A percentile compares a stretch with the other conserved stretches of the same genome.
These are phyloP conservation scores for Eutrema salsugineum DNA, from an alignment of 441 rosid genomes.

Conservation along the genomic window DNA sequence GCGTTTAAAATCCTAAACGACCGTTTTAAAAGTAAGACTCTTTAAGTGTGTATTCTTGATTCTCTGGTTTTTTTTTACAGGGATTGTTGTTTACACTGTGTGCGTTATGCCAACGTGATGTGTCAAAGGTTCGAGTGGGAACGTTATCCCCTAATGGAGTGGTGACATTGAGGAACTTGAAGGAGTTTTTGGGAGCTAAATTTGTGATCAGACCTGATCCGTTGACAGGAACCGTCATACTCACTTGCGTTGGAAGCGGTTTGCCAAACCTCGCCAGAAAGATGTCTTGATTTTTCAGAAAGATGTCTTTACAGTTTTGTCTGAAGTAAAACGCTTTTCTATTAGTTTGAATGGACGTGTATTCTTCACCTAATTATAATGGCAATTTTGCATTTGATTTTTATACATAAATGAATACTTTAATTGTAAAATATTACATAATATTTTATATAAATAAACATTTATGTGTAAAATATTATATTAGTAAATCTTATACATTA, in stretches of 20 bases:
- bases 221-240: slow-evolving; percentile 64
- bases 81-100: slow-evolving; percentile 79
- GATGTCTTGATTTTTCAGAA: slow-evolving; percentile 36
- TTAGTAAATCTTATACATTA: too few species aligned
- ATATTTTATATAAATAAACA: too few species aligned
- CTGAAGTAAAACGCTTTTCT: not conserved
- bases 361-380: too few species aligned
- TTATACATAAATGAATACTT: too few species aligned
- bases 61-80: slow-evolving; percentile 32
- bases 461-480: too few species aligned
- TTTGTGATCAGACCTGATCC: slow-evolving; percentile 73
- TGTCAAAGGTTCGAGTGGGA: slow-evolving; percentile 84
- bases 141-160: slow-evolving; percentile 72
- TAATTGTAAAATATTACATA: too few species aligned
- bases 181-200: slow-evolving; percentile 63
- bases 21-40: not conserved
- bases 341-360: not conserved
- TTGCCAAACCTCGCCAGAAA: slow-evolving; percentile 71
- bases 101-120: slow-evolving; percentile 69
- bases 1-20: not conserved
- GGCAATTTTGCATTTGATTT: too few species aligned
- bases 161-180: slow-evolving; percentile 66
- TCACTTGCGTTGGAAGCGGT: slow-evolving; percentile 75
- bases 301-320: slow-evolving; percentile 10
- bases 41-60: not conserved